Evolutionary conservation across 208 protist genomes (phyloP), one percentile per base, ranked within the genome.

Genomic region (Trypanosoma scelopori): DNA sequence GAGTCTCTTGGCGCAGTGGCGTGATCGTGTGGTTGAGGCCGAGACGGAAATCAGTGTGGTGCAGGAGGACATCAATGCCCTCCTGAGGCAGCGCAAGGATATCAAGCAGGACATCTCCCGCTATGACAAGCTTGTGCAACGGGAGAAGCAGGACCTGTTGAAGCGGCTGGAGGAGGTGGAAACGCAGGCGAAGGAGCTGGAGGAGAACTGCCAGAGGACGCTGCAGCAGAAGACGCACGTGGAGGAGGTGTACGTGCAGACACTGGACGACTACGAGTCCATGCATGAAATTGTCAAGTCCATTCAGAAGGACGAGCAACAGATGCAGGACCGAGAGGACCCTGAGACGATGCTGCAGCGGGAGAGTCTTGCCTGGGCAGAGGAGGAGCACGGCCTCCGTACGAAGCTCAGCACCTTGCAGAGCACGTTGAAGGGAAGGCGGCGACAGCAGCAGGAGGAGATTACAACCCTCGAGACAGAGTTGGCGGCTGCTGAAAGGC

Each of bases 211-310:
- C 68, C 81, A 91, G 45, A 68, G 65, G 15, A 82, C 80, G 1
- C 48, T 81, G 6, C 49, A 63, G 12, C 79, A 87, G 55, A 89
- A 86, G 64, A 78, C 81, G n/a, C 39, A 61, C 6, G 82, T 85
- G 16, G 82, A 95, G 73, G 81, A 81, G 30, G 62, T 75, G 56
- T 93, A 93, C 76, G 49, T 87, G n/a, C 56, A 74, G 37, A 88
- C 90, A 1, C 62, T 95, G 15, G 87, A 95, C 62, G 79, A 84
- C 68, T 95, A 95, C 65, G 90, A 93, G 51, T 76, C 52, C 32
- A 83, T 95, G 69, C 86, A 93, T 74, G 80, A 76, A 11, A 49
- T 87, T 9, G 87, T 95, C 11, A 82, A 83, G 25, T 70, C 81
- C 7, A 93, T 95, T 69, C 78, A 91, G 64, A 74, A 75, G 46